Percentiles rank a stretch among this genome's conserved stretches.
phyloP scores from a whole-genome alignment of 164 flowering plant genomes.

The Liquidambar formosana region DNA sequence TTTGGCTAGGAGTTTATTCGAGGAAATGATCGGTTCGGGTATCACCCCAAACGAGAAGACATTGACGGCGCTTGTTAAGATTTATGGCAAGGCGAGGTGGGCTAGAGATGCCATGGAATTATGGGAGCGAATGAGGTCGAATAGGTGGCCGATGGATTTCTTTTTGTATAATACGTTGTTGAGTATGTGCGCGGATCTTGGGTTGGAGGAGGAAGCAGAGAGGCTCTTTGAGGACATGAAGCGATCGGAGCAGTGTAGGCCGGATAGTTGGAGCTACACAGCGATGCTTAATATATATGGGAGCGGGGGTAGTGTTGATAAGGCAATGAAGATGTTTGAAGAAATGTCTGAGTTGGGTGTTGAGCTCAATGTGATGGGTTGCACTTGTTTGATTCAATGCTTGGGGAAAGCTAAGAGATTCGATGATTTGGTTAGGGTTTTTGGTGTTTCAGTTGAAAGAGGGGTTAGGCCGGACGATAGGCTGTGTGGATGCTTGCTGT shows the following conservation, averaged over 20 bases:
- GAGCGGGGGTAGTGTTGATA: conserved; percentile 74
- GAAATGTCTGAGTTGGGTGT: conserved; percentile 63
- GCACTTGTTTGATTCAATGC: conserved; percentile 88
- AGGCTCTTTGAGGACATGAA: conserved; percentile 84
- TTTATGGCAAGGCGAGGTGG: conserved; percentile 95
- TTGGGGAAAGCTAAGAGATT: conserved; percentile 68
- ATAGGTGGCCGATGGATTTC: conserved; percentile 85
- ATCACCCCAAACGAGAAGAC: conserved; percentile 75
- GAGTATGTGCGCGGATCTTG: conserved; percentile 98
- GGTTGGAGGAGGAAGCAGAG: conserved; percentile 85
- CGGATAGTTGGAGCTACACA: conserved; percentile 90
- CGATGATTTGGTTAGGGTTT: conserved; percentile 75
- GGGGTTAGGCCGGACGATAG: conserved; percentile 84
- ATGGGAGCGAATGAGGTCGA: conserved; percentile 76
- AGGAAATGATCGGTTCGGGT: conserved; percentile 75
- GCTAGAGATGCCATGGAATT: conserved; percentile 71
- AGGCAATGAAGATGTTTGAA: conserved; percentile 69
- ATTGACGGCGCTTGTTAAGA: conserved; percentile 74
- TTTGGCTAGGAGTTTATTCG: conserved; percentile 69
- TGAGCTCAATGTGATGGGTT: conserved; percentile 80
- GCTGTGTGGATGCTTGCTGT: conserved; percentile 81
- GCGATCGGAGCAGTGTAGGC: conserved; percentile 44
- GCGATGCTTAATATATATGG: conserved; percentile 90
- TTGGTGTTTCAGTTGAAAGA: conserved; percentile 35
- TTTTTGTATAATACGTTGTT: conserved; percentile 79